A percentile compares a stretch with the other conserved stretches of the same genome.
These are phyloP conservation scores for Quercus phellos DNA, from an alignment of 331 rosid genomes.

Conservation along the genomic window DNA sequence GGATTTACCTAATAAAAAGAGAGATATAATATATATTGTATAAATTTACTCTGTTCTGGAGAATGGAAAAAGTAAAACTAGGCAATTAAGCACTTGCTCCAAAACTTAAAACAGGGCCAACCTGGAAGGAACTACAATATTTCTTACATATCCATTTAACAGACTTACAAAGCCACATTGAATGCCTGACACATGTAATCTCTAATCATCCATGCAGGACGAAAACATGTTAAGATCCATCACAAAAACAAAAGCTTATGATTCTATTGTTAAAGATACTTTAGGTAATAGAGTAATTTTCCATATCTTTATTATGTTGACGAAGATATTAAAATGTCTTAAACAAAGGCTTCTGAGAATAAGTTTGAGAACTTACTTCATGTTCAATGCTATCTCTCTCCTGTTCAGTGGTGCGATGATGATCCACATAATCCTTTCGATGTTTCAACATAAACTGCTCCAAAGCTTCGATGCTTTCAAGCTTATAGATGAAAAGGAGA, in stretches of 20 bases:
- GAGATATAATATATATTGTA: neutral
- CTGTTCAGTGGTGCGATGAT: constrained; percentile 84
- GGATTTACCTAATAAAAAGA: neutral
- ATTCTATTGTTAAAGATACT: neutral
- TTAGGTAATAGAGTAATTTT: neutral
- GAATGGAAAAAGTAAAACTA: neutral
- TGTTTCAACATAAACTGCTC: constrained; percentile 78
- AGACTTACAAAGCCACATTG: neutral
- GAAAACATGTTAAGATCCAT: neutral
- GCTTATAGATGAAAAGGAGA: constrained; percentile 34
- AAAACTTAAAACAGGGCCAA: neutral
- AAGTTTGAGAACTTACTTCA: constrained; percentile 56
- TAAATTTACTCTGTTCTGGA: neutral
- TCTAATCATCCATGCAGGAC: neutral
- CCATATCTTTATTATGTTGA: neutral
- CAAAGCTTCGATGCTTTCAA: constrained; percentile 75
- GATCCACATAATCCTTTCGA: constrained; percentile 85
- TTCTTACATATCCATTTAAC: neutral
- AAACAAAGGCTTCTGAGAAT: constrained; percentile 17
- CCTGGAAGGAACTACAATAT: neutral
- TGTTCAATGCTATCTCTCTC: constrained; percentile 97
- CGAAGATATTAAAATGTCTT: neutral
- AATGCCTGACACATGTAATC: neutral
- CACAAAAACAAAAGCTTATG: neutral
- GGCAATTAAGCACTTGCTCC: neutral